Conservation (phyloP, 805 yeast genomes). For the Wickerhamiella vanderwaltii region DNA sequence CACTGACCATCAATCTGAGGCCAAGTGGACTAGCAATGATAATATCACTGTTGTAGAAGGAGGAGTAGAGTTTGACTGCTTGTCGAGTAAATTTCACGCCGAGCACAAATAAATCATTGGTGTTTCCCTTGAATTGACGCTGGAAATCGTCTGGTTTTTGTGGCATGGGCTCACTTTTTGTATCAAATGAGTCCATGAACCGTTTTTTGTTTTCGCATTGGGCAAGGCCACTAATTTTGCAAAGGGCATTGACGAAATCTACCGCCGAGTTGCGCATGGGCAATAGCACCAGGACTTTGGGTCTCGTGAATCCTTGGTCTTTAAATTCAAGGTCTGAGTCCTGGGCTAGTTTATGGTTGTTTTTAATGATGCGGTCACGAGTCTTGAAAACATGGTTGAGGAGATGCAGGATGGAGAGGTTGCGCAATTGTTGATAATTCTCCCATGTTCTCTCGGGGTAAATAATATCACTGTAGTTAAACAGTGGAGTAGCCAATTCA, state of each 20-base stretch:
- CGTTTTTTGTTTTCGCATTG: slow-evolving; percentile 73
- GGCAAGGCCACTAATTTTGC: slow-evolving; percentile 49
- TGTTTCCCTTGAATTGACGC: slow-evolving; percentile 71
- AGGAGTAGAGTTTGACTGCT: slow-evolving; percentile 68
- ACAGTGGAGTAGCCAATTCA: slow-evolving; percentile 48
- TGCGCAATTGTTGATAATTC: slow-evolving; percentile 44
- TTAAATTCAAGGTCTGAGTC: slow-evolving; percentile 32
- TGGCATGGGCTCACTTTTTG: slow-evolving; percentile 36
- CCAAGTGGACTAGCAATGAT: slow-evolving; percentile 90
- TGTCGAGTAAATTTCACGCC: slow-evolving; percentile 90
- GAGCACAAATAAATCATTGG: slow-evolving; percentile 79
- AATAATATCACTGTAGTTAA: slow-evolving; percentile 59
- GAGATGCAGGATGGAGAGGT: slow-evolving; percentile 55
- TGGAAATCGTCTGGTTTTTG: slow-evolving; percentile 76
- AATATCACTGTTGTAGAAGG: slow-evolving; percentile 74
- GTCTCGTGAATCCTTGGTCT: slow-evolving; percentile 94
- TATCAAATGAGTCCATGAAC: slow-evolving; percentile 58
- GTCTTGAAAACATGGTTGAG: slow-evolving; percentile 79
- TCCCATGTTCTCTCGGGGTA: slow-evolving; percentile 43
- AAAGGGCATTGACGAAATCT: slow-evolving; percentile 50
- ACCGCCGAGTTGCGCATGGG: slow-evolving; percentile 78
- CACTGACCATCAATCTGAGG: slow-evolving; percentile 63
- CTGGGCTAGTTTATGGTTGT: slow-evolving; percentile 47
- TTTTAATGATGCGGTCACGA: slow-evolving; percentile 69
- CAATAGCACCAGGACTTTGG: slow-evolving; percentile 67